Percentiles rank a stretch among this genome's conserved stretches.
Evolutionary conservation across 2,329 filamentous ascomycete genomes (phyloP).

Genomic region (Colletotrichum noveboracense): DNA sequence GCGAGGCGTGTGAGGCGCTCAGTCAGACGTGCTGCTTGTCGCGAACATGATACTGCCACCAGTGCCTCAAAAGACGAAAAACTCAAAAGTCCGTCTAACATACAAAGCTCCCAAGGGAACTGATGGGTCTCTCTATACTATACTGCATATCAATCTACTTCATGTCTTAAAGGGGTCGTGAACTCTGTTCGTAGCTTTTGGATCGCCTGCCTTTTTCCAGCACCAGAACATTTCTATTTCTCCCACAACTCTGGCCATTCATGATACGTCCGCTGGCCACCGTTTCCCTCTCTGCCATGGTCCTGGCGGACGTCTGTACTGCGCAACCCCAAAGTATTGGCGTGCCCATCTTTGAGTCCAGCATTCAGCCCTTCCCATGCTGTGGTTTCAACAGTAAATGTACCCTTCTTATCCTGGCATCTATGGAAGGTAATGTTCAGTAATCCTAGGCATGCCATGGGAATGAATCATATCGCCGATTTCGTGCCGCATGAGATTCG

Average conservation of each 20-base stretch:
- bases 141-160: neutral
- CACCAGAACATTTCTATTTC: neutral
- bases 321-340: neutral
- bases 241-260: conserved; percentile 11
- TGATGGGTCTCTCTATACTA: neutral
- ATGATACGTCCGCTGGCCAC: neutral
- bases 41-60: neutral
- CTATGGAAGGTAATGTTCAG: conserved; percentile 38
- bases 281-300: neutral
- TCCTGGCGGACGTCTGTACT: neutral
- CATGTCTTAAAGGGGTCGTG: neutral
- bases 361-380: conserved; percentile 55
- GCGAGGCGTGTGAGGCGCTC: neutral
- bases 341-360: neutral
- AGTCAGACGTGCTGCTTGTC: neutral
- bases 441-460: neutral
- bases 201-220: neutral
- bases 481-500: neutral
- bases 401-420: conserved; percentile 62
- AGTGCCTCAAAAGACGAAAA: neutral
- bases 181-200: neutral
- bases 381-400: conserved; percentile 68
- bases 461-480: neutral
- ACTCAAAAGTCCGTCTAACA: neutral
- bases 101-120: neutral